These are phyloP conservation scores for Cercospora sesami DNA, from an alignment of 2,329 filamentous ascomycete genomes.

Conservation along the genomic window DNA sequence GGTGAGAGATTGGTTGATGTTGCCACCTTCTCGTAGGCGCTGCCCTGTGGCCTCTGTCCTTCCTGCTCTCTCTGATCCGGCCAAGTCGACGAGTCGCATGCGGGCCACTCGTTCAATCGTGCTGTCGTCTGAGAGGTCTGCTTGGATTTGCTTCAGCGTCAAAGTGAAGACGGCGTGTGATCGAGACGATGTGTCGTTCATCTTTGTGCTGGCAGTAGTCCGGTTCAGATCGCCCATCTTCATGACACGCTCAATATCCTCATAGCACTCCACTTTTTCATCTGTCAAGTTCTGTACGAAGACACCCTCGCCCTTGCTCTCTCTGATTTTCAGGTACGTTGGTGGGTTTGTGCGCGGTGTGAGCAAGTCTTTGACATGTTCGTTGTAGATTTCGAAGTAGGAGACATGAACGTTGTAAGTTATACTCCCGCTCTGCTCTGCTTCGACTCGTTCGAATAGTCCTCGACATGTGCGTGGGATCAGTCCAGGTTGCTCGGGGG, in stretches of 20 bases:
- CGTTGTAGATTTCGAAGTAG: conserved; percentile 99
- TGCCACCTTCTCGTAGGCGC: conserved; percentile 87
- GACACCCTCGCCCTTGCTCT: conserved; percentile 90
- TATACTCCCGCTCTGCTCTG: conserved; percentile 81
- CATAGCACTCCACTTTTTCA: conserved; percentile 81
- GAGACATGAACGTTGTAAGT: conserved; percentile 97
- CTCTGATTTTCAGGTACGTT: conserved; percentile 94
- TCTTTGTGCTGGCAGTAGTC: conserved; percentile 91
- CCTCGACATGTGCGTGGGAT: conserved; percentile 96
- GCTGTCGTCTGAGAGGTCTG: conserved; percentile 95
- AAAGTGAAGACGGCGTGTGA: conserved; percentile 98
- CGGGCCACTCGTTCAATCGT: conserved; percentile 92
- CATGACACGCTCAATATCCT: conserved; percentile 89
- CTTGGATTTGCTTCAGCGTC: conserved; percentile 96
- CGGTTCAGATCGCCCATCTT: conserved; percentile 82
- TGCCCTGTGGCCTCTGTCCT: conserved; percentile 91
- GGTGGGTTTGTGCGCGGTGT: conserved; percentile 76
- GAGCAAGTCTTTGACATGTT: conserved; percentile 92
- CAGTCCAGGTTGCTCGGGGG: conserved; percentile 77
- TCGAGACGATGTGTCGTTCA: conserved; percentile 97
- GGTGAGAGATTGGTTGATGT: conserved; percentile 98
- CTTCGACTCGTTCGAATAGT: conserved; percentile 88
- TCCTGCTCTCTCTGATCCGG: conserved; percentile 91
- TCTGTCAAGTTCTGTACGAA: conserved; percentile 97
- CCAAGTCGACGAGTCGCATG: conserved; percentile 91